These are phyloP conservation scores for Colletotrichum falcatum DNA, from an alignment of 2,329 filamentous ascomycete species.

Conservation along the genomic window DNA sequence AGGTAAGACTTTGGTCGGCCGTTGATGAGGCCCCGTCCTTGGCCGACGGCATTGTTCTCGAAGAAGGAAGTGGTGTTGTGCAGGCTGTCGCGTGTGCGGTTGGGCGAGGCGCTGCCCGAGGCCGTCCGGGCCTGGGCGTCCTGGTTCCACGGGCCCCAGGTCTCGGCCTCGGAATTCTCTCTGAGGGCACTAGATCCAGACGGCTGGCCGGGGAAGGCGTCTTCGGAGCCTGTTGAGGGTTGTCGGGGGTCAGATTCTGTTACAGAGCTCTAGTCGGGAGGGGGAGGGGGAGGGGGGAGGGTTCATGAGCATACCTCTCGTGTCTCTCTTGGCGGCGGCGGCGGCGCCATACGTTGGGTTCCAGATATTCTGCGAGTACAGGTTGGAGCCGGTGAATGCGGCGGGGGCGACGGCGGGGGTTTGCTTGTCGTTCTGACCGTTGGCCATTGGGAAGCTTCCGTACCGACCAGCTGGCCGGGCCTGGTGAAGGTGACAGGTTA, in stretches of 20 bases:
- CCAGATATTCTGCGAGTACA: slow-evolving; percentile 54
- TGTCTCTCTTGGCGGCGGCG: slow-evolving; percentile 56
- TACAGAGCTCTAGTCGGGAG: neutral
- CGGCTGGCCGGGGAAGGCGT: slow-evolving; percentile 51
- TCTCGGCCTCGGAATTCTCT: slow-evolving; percentile 75
- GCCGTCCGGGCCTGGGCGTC: slow-evolving; percentile 60
- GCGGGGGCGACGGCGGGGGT: slow-evolving; percentile 51
- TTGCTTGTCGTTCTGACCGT: slow-evolving; percentile 48
- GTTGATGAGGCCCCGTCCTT: slow-evolving; percentile 49
- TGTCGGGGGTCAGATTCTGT: slow-evolving; percentile 48
- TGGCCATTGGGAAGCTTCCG: slow-evolving; percentile 51
- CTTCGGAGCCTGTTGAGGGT: slow-evolving; percentile 18
- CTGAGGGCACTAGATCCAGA: slow-evolving; percentile 78
- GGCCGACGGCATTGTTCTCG: slow-evolving; percentile 60
- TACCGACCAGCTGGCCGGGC: slow-evolving; percentile 54
- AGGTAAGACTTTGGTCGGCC: slow-evolving; percentile 50
- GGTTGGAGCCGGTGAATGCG: slow-evolving; percentile 50
- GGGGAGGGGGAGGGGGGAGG: neutral
- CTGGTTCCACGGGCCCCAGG: slow-evolving; percentile 74
- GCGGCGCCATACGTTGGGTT: slow-evolving; percentile 56
- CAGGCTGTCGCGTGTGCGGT: slow-evolving; percentile 64
- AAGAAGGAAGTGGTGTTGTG: slow-evolving; percentile 60
- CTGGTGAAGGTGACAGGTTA: slow-evolving; percentile 46
- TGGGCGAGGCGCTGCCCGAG: slow-evolving; percentile 69
- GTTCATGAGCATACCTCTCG: slow-evolving; percentile 59